phyloP scores from a whole-genome alignment of 179 eudicot genomes.

The Silene vulgaris region DNA sequence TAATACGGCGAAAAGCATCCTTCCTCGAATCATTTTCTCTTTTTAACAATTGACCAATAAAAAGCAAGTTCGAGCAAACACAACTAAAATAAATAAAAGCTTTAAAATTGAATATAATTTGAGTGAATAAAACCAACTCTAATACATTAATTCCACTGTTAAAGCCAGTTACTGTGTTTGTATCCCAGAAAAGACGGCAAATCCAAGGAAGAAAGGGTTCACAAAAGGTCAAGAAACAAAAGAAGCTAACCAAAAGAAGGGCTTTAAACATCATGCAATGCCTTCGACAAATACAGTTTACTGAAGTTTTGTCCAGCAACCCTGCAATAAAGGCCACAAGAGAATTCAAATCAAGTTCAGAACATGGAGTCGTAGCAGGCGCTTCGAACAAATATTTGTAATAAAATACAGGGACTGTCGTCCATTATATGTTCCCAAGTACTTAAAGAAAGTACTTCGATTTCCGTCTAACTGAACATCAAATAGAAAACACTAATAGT shows the following conservation, averaged over 20 bases:
- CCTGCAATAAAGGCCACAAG: conserved; percentile 39
- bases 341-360: neutral
- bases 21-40: neutral
- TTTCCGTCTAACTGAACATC: neutral
- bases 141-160: conserved; percentile 10
- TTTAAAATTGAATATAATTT: conserved; percentile 8
- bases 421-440: neutral
- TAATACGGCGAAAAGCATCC: neutral
- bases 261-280: conserved; percentile 54
- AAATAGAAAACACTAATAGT: neutral
- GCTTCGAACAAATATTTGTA: neutral
- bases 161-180: conserved; percentile 11
- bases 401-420: neutral
- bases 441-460: too few species aligned
- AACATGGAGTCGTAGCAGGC: neutral
- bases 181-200: neutral
- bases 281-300: conserved; percentile 70
- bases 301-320: conserved; percentile 92
- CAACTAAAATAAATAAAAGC: neutral
- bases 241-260: conserved; percentile 20
- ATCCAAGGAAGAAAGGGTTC: conserved; percentile 11
- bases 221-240: neutral
- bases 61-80: conserved; percentile 1
- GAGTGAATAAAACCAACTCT: conserved; percentile 14
- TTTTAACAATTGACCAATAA: conserved; percentile 21